Percentiles rank a stretch among this genome's conserved stretches.
Evolutionary conservation across 371 early-diverging fungal species (phyloP).

Genomic region (Nosema granulosis): DNA sequence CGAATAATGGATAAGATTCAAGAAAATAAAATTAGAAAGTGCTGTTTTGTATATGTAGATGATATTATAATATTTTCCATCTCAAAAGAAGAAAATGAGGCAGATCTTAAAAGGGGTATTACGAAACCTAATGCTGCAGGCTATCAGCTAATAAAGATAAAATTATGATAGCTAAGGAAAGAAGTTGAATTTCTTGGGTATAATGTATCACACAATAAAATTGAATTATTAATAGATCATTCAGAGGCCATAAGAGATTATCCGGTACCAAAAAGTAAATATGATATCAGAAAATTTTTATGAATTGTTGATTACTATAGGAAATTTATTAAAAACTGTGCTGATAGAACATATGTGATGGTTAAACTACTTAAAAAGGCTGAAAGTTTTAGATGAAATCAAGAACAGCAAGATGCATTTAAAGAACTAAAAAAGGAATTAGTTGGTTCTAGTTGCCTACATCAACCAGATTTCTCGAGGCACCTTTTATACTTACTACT

Average conservation of each 20-base stretch:
- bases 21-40: constrained; percentile 19
- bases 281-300: constrained; percentile 22
- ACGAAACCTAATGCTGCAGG: not conserved
- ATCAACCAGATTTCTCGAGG: too few relatives aligned
- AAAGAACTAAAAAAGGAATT: too few relatives aligned
- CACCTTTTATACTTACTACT: not conserved
- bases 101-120: not conserved
- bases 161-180: not conserved
- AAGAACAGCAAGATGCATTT: constrained; percentile 14
- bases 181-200: constrained; percentile 50
- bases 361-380: not conserved
- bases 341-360: not conserved
- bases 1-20: constrained; percentile 26
- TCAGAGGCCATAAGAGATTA: not conserved
- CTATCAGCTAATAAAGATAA: constrained; percentile 32
- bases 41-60: constrained; percentile 42
- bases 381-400: not conserved
- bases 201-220: not conserved
- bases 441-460: too few relatives aligned
- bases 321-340: constrained; percentile 19
- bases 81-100: constrained; percentile 38
- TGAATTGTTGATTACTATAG: constrained; percentile 32
- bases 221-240: not conserved
- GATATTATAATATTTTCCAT: constrained; percentile 15
- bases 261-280: constrained; percentile 2